phyloP scores from a whole-genome alignment of 768 basidiomycete genomes.

The Udeniomyces megalosporus region DNA sequence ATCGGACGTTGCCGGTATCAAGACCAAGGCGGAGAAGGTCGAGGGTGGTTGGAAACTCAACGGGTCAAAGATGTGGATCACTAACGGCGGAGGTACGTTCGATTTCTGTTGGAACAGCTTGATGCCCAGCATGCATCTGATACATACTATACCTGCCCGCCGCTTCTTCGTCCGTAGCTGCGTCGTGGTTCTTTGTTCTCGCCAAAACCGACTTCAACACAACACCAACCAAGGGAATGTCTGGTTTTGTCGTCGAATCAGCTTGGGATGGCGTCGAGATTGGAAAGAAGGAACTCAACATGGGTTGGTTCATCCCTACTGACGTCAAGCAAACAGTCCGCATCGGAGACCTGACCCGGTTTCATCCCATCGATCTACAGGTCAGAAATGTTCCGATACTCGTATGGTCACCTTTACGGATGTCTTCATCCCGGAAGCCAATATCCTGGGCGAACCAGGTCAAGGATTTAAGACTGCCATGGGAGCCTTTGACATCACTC shows the following conservation, averaged over 20 bases:
- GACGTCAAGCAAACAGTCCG: too few species aligned
- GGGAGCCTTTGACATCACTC: constrained; percentile 33
- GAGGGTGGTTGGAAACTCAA: constrained; percentile 17
- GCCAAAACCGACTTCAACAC: constrained; percentile 29
- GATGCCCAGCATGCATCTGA: constrained; percentile 23
- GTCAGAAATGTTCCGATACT: constrained; percentile 32
- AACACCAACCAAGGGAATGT: constrained; percentile 27
- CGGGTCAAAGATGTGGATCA: constrained; percentile 30
- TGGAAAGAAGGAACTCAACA: constrained; percentile 30
- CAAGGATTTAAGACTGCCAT: constrained; percentile 29
- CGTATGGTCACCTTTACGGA: constrained; percentile 31
- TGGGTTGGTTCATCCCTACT: constrained; percentile 19
- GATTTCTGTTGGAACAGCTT: neutral
- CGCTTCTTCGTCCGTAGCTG: neutral
- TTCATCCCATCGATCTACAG: constrained; percentile 18
- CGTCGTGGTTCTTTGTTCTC: constrained; percentile 26
- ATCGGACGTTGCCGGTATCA: constrained; percentile 32
- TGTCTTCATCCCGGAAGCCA: constrained; percentile 19
- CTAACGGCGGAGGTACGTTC: neutral
- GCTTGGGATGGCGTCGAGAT: constrained; percentile 24
- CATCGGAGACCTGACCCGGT: too few species aligned
- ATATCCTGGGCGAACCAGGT: constrained; percentile 27
- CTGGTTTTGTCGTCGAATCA: constrained; percentile 31
- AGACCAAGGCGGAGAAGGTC: constrained; percentile 28
- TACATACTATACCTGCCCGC: neutral